Base-by-base conservation (phyloP, 805 yeast species). In the Torulaspora microellipsoides region DNA sequence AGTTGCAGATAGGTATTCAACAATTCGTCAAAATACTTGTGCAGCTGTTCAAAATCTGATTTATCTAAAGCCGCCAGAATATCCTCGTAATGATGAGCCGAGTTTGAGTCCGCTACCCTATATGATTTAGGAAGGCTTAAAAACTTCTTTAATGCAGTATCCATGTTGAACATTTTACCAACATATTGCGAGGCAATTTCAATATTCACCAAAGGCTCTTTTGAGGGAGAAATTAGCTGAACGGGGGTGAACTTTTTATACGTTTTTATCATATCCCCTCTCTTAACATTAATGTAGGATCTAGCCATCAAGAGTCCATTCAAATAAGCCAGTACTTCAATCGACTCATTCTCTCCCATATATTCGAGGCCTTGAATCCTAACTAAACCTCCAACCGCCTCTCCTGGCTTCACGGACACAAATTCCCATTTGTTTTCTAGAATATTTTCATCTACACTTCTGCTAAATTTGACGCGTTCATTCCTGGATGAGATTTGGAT, bases 381-480 rank as follows among this genome's bases (percentile, higher is more conserved):
- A 36, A 88, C 74, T 29, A 76, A 70, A 60, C 87, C 95, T 29
- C 90, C 85, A 44, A 87, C 69, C 11, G 71, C 69, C 64, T 88
- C 96, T 32, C 77, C 81, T 1, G 87, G 79, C 51, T 73, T 71
- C 10, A 84, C 86, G 2, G 91, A 80, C 8, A 85, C 74, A 54
- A 88, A 85, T 42, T 77, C 78, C 95, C 95, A 87, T 7, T 62
- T 49, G 20, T 68, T 60, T 32, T 66, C 62, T 8, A 71, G 72
- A 8, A 7, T 7, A 12, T 62, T 59, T 55, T 80, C 86, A 62
- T 82, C 82, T 0, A 85, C 74, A 10, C 85, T 87, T 56, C 80
- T 80, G n/a, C 80, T 75, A 58, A 86, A 83, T 4, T 69, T 64
- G 28, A 82, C 67, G 34, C 64, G 53, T 20, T 76, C 70, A 37